phyloP scores from a whole-genome alignment of 1,284 basidiomycete genomes.

The Tranzscheliella williamsii region DNA sequence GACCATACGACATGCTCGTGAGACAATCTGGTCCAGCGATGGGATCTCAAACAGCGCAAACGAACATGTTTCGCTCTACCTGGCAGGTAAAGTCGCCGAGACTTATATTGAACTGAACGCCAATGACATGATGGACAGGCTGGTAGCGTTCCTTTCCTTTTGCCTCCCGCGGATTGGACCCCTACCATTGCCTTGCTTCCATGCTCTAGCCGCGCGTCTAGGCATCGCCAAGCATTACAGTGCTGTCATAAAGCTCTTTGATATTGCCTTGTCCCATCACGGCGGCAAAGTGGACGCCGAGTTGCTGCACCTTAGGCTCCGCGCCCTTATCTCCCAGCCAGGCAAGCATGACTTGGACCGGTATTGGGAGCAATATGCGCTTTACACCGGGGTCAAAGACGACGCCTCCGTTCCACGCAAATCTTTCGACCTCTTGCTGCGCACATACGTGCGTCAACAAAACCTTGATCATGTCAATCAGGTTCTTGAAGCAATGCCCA shows the following conservation, averaged over 20 bases:
- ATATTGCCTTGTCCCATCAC: conserved; percentile 11
- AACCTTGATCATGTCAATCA: conserved; percentile 21
- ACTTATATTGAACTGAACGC: conserved; percentile 21
- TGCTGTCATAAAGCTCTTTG: conserved; percentile 18
- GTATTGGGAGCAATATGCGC: conserved; percentile 8
- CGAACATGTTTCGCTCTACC: conserved; percentile 9
- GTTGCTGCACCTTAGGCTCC: conserved; percentile 26
- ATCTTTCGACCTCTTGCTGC: conserved; percentile 27
- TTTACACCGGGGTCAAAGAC: background rate
- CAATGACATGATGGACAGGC: conserved; percentile 16
- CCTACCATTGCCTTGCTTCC: conserved; percentile 18
- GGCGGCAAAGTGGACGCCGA: conserved; percentile 15
- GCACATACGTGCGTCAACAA: conserved; percentile 22
- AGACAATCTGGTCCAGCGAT: conserved; percentile 21
- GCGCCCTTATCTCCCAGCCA: conserved; percentile 18
- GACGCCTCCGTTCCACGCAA: conserved; percentile 23
- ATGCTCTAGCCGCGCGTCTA: conserved; percentile 11
- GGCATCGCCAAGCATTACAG: conserved; percentile 14
- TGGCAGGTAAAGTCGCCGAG: conserved; percentile 23
- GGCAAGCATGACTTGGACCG: conserved; percentile 1
- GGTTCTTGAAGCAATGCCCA: conserved; percentile 22
- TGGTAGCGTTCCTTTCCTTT: conserved; percentile 20
- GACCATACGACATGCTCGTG: conserved; percentile 12
- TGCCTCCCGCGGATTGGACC: conserved; percentile 6
- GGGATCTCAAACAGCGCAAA: no score